A percentile compares a stretch with the other conserved stretches of the same genome.
These are phyloP conservation scores for Gypsophila paniculata DNA, from an alignment of 179 eudicot species.

Conservation along the genomic window DNA sequence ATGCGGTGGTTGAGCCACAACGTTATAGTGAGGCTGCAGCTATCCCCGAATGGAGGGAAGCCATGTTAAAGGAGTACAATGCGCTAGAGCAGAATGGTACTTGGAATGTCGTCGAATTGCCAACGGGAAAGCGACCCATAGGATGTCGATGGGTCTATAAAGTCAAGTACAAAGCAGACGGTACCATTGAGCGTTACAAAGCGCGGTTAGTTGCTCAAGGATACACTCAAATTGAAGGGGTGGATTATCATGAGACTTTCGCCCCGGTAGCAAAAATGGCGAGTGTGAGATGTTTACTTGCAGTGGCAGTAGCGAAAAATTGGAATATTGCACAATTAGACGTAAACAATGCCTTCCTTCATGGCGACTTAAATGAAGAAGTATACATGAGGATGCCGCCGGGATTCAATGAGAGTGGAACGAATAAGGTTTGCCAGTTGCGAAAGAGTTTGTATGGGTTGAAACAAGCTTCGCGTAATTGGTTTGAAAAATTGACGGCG, in stretches of 20 bases:
- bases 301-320: too few relatives aligned
- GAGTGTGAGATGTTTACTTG: too few relatives aligned
- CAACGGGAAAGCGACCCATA: background rate
- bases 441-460: slow-evolving; percentile 3
- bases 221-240: background rate
- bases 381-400: background rate
- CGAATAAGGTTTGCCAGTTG: background rate
- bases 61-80: too few relatives aligned
- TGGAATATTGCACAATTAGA: too few relatives aligned
- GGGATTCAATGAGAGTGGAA: background rate
- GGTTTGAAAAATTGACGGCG: too few relatives aligned
- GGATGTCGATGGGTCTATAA: background rate
- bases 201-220: too few relatives aligned
- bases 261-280: too few relatives aligned
- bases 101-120: background rate
- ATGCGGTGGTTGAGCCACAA: background rate
- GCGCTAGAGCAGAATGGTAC: background rate
- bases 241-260: background rate
- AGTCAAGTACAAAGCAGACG: background rate
- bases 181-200: too few relatives aligned
- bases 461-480: too few relatives aligned
- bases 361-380: background rate
- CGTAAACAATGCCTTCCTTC: too few relatives aligned
- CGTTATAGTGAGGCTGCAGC: background rate
- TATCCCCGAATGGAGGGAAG: background rate